Conservation (phyloP, 2,329 filamentous ascomycete genomes). For the Catunica adiposa region DNA sequence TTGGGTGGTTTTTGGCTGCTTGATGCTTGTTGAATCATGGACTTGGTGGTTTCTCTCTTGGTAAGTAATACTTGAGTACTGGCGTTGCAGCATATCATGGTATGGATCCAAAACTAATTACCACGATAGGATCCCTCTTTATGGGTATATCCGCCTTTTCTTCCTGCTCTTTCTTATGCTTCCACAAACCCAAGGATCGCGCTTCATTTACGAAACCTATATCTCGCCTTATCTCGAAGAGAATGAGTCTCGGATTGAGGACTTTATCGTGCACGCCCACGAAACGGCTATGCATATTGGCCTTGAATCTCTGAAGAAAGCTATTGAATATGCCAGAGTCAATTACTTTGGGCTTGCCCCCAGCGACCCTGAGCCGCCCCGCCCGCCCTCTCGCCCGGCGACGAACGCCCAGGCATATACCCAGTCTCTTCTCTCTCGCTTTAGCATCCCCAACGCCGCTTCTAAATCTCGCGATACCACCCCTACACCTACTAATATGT, state of each 20-base stretch:
- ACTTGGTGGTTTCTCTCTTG: slow-evolving; percentile 73
- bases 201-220: slow-evolving; percentile 66
- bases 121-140: slow-evolving; percentile 64
- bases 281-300: slow-evolving; percentile 63
- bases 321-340: slow-evolving; percentile 55
- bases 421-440: slow-evolving; percentile 66
- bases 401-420: slow-evolving; percentile 47
- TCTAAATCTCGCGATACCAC: background rate
- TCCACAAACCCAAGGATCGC: slow-evolving; percentile 91
- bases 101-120: background rate
- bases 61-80: slow-evolving; percentile 26
- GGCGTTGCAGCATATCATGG: background rate
- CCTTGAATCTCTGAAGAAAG: slow-evolving; percentile 55
- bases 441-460: slow-evolving; percentile 50
- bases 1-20: slow-evolving; percentile 81
- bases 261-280: slow-evolving; percentile 69
- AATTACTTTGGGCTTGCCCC: slow-evolving; percentile 65
- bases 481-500: slow-evolving; percentile 19
- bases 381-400: slow-evolving; percentile 27
- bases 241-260: slow-evolving; percentile 79
- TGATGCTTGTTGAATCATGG: slow-evolving; percentile 72
- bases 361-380: slow-evolving; percentile 23
- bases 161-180: slow-evolving; percentile 89
- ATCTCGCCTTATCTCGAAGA: slow-evolving; percentile 76
- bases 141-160: slow-evolving; percentile 73